Percentiles rank a stretch among this genome's conserved stretches.
Conservation (phyloP, 768 basidiomycete species). For the Leccinum uliginosum region DNA sequence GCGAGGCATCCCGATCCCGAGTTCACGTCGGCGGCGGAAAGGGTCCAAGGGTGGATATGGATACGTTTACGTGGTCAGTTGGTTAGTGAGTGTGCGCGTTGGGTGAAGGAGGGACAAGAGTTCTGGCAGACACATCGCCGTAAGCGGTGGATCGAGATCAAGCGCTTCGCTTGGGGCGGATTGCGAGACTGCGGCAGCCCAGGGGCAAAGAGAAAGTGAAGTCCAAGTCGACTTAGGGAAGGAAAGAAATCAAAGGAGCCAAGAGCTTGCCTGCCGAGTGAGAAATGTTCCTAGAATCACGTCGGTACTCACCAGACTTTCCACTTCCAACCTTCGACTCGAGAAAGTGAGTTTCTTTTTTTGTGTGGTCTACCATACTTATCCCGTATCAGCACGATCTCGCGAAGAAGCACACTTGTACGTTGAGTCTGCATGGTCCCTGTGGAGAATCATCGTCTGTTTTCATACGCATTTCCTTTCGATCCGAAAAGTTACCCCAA, state of each 20-base stretch:
- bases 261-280: slow-evolving; percentile 74
- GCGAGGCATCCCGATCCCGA: slow-evolving; percentile 24
- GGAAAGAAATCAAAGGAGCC: slow-evolving; percentile 31
- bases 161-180: slow-evolving; percentile 28
- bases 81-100: slow-evolving; percentile 74
- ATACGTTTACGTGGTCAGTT: slow-evolving; percentile 72
- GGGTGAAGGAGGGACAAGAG: slow-evolving; percentile 52
- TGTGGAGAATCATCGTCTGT: slow-evolving; percentile 86
- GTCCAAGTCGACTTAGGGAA: slow-evolving; percentile 39
- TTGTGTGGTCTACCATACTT: background rate
- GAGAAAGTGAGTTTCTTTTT: slow-evolving; percentile 58
- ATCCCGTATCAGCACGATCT: slow-evolving; percentile 52
- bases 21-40: slow-evolving; percentile 45
- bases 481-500: slow-evolving; percentile 80
- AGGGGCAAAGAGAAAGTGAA: slow-evolving; percentile 36
- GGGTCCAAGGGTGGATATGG: slow-evolving; percentile 59
- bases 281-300: slow-evolving; percentile 54
- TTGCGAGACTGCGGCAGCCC: slow-evolving; percentile 4
- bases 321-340: slow-evolving; percentile 69
- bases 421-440: slow-evolving; percentile 81
- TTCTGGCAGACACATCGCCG: slow-evolving; percentile 48
- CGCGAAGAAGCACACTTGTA: slow-evolving; percentile 71
- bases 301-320: slow-evolving; percentile 61
- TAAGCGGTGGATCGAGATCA: slow-evolving; percentile 41
- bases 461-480: slow-evolving; percentile 85